Evolutionary conservation across 257 asterid genomes (phyloP), one percentile per base, ranked within the genome.

Genomic region (Nicotiana paniculata): DNA sequence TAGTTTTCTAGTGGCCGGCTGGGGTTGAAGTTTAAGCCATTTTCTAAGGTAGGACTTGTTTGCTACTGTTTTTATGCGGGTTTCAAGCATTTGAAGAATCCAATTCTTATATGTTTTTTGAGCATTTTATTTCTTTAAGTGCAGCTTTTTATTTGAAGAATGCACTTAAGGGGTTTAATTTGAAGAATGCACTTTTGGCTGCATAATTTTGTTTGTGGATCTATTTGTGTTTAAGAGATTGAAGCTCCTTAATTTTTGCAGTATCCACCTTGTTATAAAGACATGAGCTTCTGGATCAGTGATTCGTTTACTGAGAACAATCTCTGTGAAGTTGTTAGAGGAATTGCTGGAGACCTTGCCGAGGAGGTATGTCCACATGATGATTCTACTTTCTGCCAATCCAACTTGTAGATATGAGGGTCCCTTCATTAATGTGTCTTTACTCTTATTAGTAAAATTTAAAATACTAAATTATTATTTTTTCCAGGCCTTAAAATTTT

Each of bases 181-280:
- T 32, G 30, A 53, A 54, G 85, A 75, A 54, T 46, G 11, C 46
- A 75, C 28, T 28, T 75, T 26, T 51, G 63, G 53, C 63, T 26
- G 10, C 80, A 75, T 33, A 35, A 2, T 33, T 21, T 39, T 55
- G 75, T 77, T 48, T 63, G 35, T 77, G 16, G 67, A 12, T 55
- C 30, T 75, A 30, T 21, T 28, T n/a, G 68, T 48, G 26, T 35
- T 57, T 4, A 9, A 70, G 37, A 79, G 87, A 13, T 48, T 82
- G 18, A 54, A 83, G n/a, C n/a, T 6, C 51, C 32, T 74, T 17
- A 79, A 68, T 21, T 63, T 83, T 65, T 90, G 91, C 92, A 95
- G 98, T 95, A 81, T 87, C 99, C 99, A 83, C 97, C 97, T 59
- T 96, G 98, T 79, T 96, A 87, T 68, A 94, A 94, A 90, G 97